These are phyloP conservation scores for Naganishia onofrii DNA, from an alignment of 768 basidiomycete species.

Conservation along the genomic window DNA sequence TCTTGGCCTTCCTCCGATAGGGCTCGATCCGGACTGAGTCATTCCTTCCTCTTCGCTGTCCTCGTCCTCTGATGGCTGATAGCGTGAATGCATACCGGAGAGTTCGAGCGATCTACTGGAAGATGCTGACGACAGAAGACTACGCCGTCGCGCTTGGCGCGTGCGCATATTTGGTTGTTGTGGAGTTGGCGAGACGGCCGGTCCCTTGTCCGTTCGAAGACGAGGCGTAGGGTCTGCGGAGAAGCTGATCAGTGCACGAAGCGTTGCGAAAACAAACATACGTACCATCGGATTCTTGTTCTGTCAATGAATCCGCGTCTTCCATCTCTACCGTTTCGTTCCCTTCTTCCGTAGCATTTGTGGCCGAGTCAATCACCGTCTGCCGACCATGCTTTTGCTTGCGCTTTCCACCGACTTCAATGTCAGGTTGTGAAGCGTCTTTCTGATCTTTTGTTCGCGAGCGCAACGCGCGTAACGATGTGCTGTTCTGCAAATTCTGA, in stretches of 20 bases:
- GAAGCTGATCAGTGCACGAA: not conserved
- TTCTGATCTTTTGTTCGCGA: constrained; percentile 3
- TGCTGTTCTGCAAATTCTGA: constrained; percentile 11
- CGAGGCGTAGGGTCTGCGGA: constrained; percentile 12
- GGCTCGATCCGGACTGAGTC: constrained; percentile 1
- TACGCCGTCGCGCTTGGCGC: constrained; percentile 8
- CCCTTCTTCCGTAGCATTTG: not conserved
- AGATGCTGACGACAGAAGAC: constrained; percentile 2
- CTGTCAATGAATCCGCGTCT: not conserved
- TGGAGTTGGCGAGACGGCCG: not conserved
- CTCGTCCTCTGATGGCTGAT: not conserved
- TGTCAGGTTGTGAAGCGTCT: not conserved
- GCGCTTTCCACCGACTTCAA: not conserved
- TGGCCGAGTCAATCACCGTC: not conserved
- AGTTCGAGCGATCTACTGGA: constrained; percentile 9
- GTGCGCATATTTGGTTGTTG: constrained; percentile 12
- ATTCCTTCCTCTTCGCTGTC: constrained; percentile 18
- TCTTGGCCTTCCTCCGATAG: not conserved
- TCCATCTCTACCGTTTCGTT: constrained; percentile 8
- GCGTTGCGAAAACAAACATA: not conserved
- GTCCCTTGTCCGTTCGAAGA: not conserved
- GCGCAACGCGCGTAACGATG: not conserved
- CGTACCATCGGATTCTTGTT: constrained; percentile 13
- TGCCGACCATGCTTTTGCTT: not conserved
- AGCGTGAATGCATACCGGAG: not conserved